Evolutionary conservation across 495 filamentous ascomycete species (phyloP).

Genomic region (Neurospora sp.): DNA sequence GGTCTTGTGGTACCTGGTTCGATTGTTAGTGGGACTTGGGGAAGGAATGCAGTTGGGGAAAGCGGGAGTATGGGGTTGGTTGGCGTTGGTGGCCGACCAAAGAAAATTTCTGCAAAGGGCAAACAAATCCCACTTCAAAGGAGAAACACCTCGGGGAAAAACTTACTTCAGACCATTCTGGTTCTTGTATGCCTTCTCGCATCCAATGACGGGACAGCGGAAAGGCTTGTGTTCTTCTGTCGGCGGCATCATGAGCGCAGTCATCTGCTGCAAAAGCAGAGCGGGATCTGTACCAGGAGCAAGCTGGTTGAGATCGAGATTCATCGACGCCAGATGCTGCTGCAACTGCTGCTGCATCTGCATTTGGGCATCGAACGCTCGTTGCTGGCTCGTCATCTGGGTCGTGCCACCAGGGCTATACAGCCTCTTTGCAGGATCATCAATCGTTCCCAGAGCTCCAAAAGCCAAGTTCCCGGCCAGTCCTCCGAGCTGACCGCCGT

Average conservation of each 20-base stretch:
- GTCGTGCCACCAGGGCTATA: constrained; percentile 71
- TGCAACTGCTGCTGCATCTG: constrained; percentile 36
- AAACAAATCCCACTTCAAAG: constrained; percentile 1
- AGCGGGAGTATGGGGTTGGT: constrained; percentile 1
- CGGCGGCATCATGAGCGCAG: constrained; percentile 46
- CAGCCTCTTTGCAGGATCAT: constrained; percentile 88
- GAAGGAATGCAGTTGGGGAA: constrained; percentile 3
- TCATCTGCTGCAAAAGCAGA: constrained; percentile 65
- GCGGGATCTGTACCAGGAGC: constrained; percentile 66
- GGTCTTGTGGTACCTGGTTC: constrained; percentile 55
- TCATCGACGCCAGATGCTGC: constrained; percentile 56
- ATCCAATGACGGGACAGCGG: constrained; percentile 94
- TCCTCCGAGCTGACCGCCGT: constrained; percentile 34
- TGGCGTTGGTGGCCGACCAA: not conserved
- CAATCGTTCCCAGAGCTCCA: constrained; percentile 53
- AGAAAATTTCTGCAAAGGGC: not conserved
- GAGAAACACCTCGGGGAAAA: not conserved
- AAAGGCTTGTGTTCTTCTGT: constrained; percentile 84
- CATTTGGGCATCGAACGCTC: constrained; percentile 24
- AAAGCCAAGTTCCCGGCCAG: constrained; percentile 11
- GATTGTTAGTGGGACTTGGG: constrained; percentile 25
- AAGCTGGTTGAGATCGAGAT: constrained; percentile 54
- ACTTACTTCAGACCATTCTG: constrained; percentile 92
- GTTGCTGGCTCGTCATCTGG: constrained; percentile 45
- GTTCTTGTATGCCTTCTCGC: constrained; percentile 99